Evolutionary conservation across 2,329 filamentous ascomycete genomes (phyloP).

Genomic region (Aspergillus spinulosporus): DNA sequence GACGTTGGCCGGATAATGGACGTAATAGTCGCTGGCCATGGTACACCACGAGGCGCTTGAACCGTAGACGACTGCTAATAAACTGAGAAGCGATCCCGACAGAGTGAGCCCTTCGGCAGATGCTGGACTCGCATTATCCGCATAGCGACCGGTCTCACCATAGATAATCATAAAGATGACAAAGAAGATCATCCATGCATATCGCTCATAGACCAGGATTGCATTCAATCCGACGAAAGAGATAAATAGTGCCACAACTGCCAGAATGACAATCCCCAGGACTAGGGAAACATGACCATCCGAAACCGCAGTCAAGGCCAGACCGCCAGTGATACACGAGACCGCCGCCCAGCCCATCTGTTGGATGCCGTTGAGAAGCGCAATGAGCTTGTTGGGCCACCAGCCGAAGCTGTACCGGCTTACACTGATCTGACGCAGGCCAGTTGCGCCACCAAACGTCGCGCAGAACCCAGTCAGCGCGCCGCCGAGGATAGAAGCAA

Average conservation of each 20-base stretch:
- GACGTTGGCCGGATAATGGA: constrained; percentile 9
- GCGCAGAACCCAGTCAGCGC: constrained; percentile 3
- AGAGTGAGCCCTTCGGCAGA: background rate
- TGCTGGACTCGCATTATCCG: background rate
- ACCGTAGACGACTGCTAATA: constrained; percentile 9
- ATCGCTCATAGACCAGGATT: constrained; percentile 7
- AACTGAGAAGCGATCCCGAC: constrained; percentile 5
- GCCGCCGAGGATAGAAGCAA: constrained; percentile 1
- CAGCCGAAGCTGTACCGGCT: constrained; percentile 12
- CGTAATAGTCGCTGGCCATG: constrained; percentile 10
- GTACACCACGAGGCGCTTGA: constrained; percentile 6
- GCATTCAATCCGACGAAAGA: constrained; percentile 2
- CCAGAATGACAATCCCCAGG: constrained; percentile 10
- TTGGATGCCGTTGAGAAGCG: constrained; percentile 7
- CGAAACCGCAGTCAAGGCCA: constrained; percentile 6
- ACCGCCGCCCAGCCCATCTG: constrained; percentile 10
- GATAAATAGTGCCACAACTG: constrained; percentile 7
- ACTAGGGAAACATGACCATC: constrained; percentile 5
- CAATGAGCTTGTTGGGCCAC: constrained; percentile 14
- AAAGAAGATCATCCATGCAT: constrained; percentile 12
- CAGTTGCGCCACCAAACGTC: constrained; percentile 5
- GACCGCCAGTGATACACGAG: constrained; percentile 8
- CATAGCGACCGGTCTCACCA: constrained; percentile 8
- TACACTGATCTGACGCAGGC: constrained; percentile 11
- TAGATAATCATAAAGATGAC: constrained; percentile 10